These are phyloP conservation scores for Sordariomycetes sp. DNA, from an alignment of 2,329 filamentous ascomycete genomes.

Conservation along the genomic window DNA sequence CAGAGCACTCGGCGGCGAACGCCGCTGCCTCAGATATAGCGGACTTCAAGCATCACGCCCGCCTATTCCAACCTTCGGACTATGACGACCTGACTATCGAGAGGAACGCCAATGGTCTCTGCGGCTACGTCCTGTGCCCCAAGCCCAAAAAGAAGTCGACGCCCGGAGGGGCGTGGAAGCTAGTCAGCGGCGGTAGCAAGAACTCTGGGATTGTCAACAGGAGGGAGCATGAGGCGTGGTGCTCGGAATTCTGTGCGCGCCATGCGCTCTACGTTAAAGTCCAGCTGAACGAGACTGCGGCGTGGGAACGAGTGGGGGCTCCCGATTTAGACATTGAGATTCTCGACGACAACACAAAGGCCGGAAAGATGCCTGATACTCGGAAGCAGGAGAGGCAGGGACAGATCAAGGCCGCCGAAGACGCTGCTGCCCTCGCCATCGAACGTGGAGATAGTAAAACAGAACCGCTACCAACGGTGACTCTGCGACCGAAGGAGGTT, in stretches of 20 bases:
- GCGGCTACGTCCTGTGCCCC: slow-evolving; percentile 75
- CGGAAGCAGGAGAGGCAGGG: slow-evolving; percentile 23
- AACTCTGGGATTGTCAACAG: slow-evolving; percentile 59
- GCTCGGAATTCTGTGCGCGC: slow-evolving; percentile 66
- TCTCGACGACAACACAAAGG: slow-evolving; percentile 36
- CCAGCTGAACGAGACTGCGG: slow-evolving; percentile 75
- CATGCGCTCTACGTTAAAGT: slow-evolving; percentile 79
- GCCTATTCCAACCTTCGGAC: slow-evolving; percentile 73
- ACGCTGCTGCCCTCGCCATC: slow-evolving; percentile 33
- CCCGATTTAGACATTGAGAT: slow-evolving; percentile 48
- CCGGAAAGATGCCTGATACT: slow-evolving; percentile 22
- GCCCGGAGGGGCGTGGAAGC: slow-evolving; percentile 54
- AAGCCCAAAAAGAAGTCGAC: slow-evolving; percentile 47
- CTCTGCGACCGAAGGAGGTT: slow-evolving; percentile 14
- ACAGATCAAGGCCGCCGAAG: slow-evolving; percentile 26
- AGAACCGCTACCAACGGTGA: slow-evolving; percentile 10
- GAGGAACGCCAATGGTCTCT: slow-evolving; percentile 71
- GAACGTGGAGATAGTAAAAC: slow-evolving; percentile 30
- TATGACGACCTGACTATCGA: slow-evolving; percentile 85
- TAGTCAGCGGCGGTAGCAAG: slow-evolving; percentile 41
- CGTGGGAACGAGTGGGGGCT: slow-evolving; percentile 65
- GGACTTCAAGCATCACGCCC: slow-evolving; percentile 55
- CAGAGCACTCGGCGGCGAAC: slow-evolving; percentile 29
- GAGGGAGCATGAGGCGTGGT: slow-evolving; percentile 76
- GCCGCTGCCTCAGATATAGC: slow-evolving; percentile 47